phyloP scores from a whole-genome alignment of 1,284 basidiomycete genomes.

The Tylopilus sp. region DNA sequence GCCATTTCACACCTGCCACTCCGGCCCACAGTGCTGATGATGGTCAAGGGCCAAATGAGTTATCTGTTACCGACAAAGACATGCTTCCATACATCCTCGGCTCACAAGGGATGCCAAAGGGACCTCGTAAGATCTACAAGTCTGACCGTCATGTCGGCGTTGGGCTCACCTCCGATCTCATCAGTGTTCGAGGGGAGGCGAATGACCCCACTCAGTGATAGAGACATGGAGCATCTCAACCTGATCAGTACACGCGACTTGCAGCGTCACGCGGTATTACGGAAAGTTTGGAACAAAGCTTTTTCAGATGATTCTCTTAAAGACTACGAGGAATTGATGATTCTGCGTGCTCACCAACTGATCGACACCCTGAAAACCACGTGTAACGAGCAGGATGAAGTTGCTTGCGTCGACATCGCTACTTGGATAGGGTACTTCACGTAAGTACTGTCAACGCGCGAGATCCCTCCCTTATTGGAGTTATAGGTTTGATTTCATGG shows the following conservation, averaged over 20 bases:
- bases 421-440: constrained; percentile 23
- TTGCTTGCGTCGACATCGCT: constrained; percentile 15
- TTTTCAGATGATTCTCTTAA: constrained; percentile 38
- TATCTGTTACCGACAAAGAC: constrained; percentile 26
- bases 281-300: constrained; percentile 42
- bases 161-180: constrained; percentile 3
- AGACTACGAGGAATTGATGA: constrained; percentile 38
- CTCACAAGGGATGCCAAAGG: constrained; percentile 28
- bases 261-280: constrained; percentile 36
- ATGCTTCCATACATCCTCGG: constrained; percentile 24
- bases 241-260: constrained; percentile 35
- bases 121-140: constrained; percentile 20
- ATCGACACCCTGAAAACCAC: constrained; percentile 27
- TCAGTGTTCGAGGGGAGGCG: constrained; percentile 23
- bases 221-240: constrained; percentile 12
- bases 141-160: background rate
- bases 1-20: background rate
- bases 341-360: constrained; percentile 34
- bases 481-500: constrained; percentile 27
- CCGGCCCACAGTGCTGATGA: constrained; percentile 5
- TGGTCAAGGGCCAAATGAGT: constrained; percentile 26
- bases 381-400: constrained; percentile 10
- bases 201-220: constrained; percentile 14
- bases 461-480: constrained; percentile 2
- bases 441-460: constrained; percentile 8